Evolutionary conservation across 441 rosid genomes (phyloP).

Genomic region (Erodium moschatum): DNA sequence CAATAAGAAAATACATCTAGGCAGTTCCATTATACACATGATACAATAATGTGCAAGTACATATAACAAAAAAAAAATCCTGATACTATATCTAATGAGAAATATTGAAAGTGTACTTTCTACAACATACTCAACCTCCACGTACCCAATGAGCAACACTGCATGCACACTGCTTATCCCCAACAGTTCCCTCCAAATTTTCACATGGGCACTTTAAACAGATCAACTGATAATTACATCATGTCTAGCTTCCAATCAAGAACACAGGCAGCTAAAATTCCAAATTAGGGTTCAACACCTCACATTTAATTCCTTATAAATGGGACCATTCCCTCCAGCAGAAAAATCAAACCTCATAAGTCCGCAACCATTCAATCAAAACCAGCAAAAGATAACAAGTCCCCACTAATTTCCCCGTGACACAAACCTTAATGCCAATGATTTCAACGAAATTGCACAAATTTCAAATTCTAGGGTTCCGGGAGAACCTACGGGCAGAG

Average conservation of each 20-base stretch:
- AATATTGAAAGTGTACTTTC: no score
- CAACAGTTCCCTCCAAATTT: slow-evolving; percentile 8
- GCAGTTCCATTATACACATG: not conserved
- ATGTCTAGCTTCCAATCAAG: not conserved
- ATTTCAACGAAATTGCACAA: slow-evolving; percentile 1
- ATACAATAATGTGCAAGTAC: not conserved
- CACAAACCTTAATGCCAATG: not conserved
- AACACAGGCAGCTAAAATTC: not conserved
- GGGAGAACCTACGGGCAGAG: not conserved
- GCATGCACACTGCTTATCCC: not conserved
- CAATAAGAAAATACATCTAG: not conserved
- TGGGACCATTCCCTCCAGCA: no score
- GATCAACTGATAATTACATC: not conserved
- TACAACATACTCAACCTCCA: not conserved
- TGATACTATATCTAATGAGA: no score
- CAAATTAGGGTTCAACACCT: not conserved
- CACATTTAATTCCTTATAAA: not conserved
- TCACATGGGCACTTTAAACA: not conserved
- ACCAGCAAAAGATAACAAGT: not conserved
- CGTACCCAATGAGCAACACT: not conserved
- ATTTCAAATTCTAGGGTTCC: slow-evolving; percentile 5
- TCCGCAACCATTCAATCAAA: not conserved
- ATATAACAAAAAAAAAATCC: not conserved
- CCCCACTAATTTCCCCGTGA: not conserved
- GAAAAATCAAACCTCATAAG: not conserved